Evolutionary conservation across 179 eudicot genomes (phyloP).

Genomic region (Silene coronaria): DNA sequence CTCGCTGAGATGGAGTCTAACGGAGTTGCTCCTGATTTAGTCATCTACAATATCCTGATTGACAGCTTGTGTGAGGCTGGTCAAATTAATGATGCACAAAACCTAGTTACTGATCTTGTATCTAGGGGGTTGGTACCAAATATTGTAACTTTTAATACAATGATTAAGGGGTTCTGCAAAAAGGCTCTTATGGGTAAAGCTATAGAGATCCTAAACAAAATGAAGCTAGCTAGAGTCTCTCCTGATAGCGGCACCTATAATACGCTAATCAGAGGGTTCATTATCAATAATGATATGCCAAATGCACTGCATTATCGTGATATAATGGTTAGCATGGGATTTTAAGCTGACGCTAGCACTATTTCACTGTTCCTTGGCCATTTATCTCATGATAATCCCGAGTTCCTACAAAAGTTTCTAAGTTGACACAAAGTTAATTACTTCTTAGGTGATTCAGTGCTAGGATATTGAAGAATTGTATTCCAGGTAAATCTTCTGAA

Average conservation of each 20-base stretch:
- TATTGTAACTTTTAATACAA: background rate
- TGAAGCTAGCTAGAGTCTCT: slow-evolving; percentile 1
- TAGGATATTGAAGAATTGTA: background rate
- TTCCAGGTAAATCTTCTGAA: background rate
- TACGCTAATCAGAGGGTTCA: background rate
- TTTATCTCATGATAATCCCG: background rate
- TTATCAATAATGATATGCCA: background rate
- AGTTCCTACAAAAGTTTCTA: background rate
- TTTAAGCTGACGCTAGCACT: slow-evolving; percentile 1
- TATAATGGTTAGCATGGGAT: slow-evolving; percentile 9
- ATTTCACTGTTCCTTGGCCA: background rate
- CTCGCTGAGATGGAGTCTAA: background rate
- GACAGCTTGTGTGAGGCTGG: background rate
- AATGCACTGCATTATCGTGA: slow-evolving; percentile 1
- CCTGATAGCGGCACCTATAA: slow-evolving; percentile 6
- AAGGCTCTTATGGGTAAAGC: slow-evolving; percentile 2
- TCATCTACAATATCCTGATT: too few species aligned
- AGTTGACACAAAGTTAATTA: background rate
- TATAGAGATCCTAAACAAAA: background rate
- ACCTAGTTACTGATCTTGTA: background rate
- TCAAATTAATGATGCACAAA: background rate
- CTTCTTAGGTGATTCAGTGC: background rate
- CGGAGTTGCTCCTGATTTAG: background rate
- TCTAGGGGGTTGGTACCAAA: background rate
- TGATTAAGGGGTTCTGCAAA: background rate